A percentile compares a stretch with the other conserved stretches of the same genome.
These are phyloP conservation scores for Thuja plicata DNA, from an alignment of 83 land plant genomes.

Conservation along the genomic window DNA sequence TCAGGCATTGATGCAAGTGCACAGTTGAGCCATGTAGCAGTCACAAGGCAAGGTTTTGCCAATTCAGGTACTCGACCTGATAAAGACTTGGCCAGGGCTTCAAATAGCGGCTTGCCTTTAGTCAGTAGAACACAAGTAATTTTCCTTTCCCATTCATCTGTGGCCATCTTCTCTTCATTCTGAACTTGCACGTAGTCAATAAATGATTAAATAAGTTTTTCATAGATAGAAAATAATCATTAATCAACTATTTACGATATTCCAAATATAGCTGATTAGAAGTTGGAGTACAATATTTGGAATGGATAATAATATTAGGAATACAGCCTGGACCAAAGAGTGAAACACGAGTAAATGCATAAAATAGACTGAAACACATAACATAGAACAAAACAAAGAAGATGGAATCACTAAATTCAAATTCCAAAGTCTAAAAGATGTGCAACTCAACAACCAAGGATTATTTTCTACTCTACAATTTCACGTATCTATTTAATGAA, in stretches of 20 bases:
- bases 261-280: neutral
- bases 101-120: constrained; percentile 36
- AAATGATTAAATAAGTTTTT: neutral
- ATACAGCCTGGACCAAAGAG: neutral
- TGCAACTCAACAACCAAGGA: neutral
- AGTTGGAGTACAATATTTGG: neutral
- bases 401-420: neutral
- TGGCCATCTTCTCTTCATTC: constrained; percentile 38
- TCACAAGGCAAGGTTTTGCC: constrained; percentile 29
- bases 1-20: constrained; percentile 34
- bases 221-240: neutral
- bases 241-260: neutral
- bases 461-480: neutral
- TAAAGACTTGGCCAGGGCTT: constrained; percentile 41
- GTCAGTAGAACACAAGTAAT: constrained; percentile 30
- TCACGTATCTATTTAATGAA: no score
- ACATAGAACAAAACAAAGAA: neutral
- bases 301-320: neutral
- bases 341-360: neutral
- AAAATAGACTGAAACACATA: neutral
- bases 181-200: constrained; percentile 13
- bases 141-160: constrained; percentile 32
- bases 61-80: constrained; percentile 27
- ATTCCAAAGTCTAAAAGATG: neutral
- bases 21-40: constrained; percentile 47